These are phyloP conservation scores for Aspergillus novofumigatus DNA, from an alignment of 2,329 filamentous ascomycete genomes.

Conservation along the genomic window DNA sequence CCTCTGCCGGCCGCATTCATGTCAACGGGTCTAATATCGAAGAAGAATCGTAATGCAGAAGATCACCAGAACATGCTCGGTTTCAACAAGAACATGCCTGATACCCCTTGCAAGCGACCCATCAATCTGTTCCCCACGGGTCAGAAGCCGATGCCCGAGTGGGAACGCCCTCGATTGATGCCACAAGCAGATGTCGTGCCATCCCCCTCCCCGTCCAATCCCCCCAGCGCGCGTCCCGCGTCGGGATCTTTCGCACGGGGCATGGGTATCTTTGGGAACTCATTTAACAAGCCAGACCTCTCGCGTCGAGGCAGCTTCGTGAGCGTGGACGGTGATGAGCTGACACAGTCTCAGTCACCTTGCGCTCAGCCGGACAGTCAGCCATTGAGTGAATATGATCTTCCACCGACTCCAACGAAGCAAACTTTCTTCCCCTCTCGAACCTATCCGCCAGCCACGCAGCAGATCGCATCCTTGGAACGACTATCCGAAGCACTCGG, in stretches of 20 bases:
- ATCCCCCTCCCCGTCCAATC: constrained; percentile 76
- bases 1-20: constrained; percentile 81
- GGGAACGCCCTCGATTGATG: constrained; percentile 57
- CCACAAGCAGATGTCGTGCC: constrained; percentile 72
- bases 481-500: constrained; percentile 29
- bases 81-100: constrained; percentile 69
- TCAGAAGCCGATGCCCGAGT: constrained; percentile 52
- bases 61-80: constrained; percentile 51
- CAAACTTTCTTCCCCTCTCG: constrained; percentile 35
- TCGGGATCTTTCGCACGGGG: constrained; percentile 65
- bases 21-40: constrained; percentile 91
- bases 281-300: constrained; percentile 45
- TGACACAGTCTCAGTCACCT: constrained; percentile 55
- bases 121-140: constrained; percentile 65
- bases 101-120: constrained; percentile 93
- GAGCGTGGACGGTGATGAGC: constrained; percentile 75
- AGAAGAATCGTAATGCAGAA: constrained; percentile 82
- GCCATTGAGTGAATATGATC: constrained; percentile 60
- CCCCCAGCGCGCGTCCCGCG: constrained; percentile 56
- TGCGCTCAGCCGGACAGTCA: constrained; percentile 54
- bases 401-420: constrained; percentile 94
- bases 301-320: constrained; percentile 67
- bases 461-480: constrained; percentile 33
- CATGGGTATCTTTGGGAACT: constrained; percentile 59
- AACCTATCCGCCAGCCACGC: constrained; percentile 31